These are phyloP conservation scores for Arctium minus DNA, from an alignment of 129 eudicot species.

Conservation along the genomic window DNA sequence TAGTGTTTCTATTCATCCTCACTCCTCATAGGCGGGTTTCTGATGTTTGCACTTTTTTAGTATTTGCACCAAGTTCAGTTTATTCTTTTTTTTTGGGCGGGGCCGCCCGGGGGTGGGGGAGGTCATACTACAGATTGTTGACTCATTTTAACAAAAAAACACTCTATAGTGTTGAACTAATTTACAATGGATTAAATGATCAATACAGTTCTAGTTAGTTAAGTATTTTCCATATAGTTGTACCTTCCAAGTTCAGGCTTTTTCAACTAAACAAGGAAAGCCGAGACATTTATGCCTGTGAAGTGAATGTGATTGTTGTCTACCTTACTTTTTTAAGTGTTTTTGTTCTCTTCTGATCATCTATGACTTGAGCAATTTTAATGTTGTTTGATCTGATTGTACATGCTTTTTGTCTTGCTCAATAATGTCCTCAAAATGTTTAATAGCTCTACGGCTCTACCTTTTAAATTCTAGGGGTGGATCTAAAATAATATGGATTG, in stretches of 20 bases:
- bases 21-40: no score
- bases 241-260: neutral
- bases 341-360: neutral
- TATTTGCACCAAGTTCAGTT: no score
- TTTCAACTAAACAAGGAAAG: neutral
- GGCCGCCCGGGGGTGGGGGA: no score
- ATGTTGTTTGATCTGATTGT: neutral
- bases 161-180: neutral
- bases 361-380: neutral
- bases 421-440: neutral
- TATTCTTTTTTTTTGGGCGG: no score
- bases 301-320: neutral
- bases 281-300: neutral
- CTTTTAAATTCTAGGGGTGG: constrained; percentile 59
- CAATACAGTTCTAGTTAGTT: neutral
- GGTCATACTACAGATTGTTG: no score
- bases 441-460: constrained; percentile 15
- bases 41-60: no score
- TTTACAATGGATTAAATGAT: neutral
- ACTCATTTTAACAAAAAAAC: no score
- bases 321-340: neutral
- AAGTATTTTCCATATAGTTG: neutral
- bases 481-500: constrained; percentile 95
- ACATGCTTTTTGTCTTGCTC: neutral
- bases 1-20: no score